Evolutionary conservation across 805 yeast species (phyloP), one percentile per base, ranked within the genome.

Genomic region (Sungouiella thailandica): DNA sequence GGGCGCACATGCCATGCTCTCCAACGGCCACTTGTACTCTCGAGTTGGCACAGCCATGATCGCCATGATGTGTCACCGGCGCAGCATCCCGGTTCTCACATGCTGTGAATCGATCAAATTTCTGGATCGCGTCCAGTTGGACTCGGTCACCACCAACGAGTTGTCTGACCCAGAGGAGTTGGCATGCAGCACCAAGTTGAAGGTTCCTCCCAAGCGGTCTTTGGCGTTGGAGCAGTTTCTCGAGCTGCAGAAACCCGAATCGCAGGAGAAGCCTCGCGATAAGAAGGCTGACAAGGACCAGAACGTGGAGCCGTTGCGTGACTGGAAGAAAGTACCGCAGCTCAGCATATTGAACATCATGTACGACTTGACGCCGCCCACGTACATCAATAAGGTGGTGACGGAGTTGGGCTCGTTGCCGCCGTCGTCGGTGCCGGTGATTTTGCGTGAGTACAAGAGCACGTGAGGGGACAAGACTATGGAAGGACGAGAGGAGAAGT

Each of bases 341-440:
- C 68, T 87, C 50, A 83, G 80, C 58, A 74, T 87, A 17, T 76
- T 89, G 51, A 87, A 87, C 53, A 79, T 93, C 44, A 73, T 93
- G 74, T 93, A 86, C 58, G 98, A 93, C 60, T 70, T 93, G 48
- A 90, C 97, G 1, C 97, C 96, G 23, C 95, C 96, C 10, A 85
- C 81, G 47, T 85, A 83, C 53, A 86, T 93, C 50, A 89, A 90
- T 57, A 93, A 93, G 65, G 87, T 93, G 39, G 87, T 93, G 35
- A 93, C 97, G 2, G 98, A 93, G 58, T 78, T 90, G 44, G 98
- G 98, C 18, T 86, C 95, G 2, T 70, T 93, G 46, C 98, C 98
- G 8, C 96, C 98, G 27, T 83, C 95, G n/a, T 87, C 97, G 2
- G 97, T 93, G 37, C 98, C 98, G 17, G 97, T 93, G 31, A 86